Percentiles rank a stretch among this genome's conserved stretches.
These are phyloP conservation scores for Jaapia argillacea DNA, from an alignment of 768 basidiomycete species.

Conservation along the genomic window DNA sequence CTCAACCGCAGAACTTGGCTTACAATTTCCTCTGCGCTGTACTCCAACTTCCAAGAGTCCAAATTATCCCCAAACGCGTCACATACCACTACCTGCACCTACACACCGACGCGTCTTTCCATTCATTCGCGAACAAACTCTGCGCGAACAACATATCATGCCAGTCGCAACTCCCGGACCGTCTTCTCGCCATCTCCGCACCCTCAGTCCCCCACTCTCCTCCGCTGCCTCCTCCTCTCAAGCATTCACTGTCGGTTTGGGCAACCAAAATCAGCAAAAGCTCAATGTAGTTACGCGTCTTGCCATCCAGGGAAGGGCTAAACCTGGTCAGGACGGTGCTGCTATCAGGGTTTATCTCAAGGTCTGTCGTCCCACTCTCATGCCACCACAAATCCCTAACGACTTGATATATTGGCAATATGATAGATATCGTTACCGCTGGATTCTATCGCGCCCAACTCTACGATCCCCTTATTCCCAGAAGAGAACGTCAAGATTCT, in stretches of 20 bases:
- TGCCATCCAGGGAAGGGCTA: conserved; percentile 65
- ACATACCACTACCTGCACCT: too few species aligned
- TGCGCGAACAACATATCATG: too few species aligned
- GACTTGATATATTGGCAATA: conserved; percentile 1
- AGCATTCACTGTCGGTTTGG: conserved; percentile 9
- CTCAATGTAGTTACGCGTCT: conserved; percentile 66
- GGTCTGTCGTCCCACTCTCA: conserved; percentile 26
- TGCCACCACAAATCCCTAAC: neutral
- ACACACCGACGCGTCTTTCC: too few species aligned
- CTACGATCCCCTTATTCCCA: conserved; percentile 67
- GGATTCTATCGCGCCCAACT: conserved; percentile 55
- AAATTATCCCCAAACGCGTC: too few species aligned
- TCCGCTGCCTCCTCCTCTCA: conserved; percentile 5
- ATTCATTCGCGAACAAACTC: too few species aligned
- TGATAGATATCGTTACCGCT: conserved; percentile 56
- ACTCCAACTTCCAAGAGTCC: too few species aligned
- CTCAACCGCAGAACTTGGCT: too few species aligned
- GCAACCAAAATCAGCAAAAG: conserved; percentile 25
- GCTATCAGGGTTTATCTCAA: conserved; percentile 71
- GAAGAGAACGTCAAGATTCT: conserved; percentile 77
- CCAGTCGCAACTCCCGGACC: too few species aligned
- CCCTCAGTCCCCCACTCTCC: conserved; percentile 20
- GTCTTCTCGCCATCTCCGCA: conserved; percentile 13
- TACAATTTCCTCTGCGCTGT: too few species aligned
- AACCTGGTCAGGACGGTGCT: conserved; percentile 53